A percentile compares a stretch with the other conserved stretches of the same genome.
Conservation (phyloP, 2,329 filamentous ascomycete genomes). For the Dendryphion nanum region DNA sequence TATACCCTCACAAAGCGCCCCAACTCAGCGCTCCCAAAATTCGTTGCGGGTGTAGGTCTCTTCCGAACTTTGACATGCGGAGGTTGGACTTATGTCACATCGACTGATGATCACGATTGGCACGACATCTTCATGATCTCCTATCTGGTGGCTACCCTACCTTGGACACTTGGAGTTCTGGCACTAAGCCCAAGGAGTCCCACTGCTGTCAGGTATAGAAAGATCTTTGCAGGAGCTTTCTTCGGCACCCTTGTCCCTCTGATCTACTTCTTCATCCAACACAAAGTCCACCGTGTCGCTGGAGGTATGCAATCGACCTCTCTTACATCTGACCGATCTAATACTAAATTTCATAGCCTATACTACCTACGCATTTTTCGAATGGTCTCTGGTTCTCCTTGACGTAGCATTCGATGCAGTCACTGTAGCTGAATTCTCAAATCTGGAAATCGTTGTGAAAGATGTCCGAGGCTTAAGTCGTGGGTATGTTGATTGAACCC, state of each 20-base stretch:
- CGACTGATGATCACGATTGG: constrained; percentile 97
- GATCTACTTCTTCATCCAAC: constrained; percentile 97
- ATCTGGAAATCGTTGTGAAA: constrained; percentile 82
- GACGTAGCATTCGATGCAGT: constrained; percentile 97
- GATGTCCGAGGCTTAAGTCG: constrained; percentile 88
- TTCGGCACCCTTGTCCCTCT: constrained; percentile 88
- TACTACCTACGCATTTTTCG: constrained; percentile 96
- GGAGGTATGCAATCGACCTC: constrained; percentile 65
- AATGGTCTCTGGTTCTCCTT: constrained; percentile 92
- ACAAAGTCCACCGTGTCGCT: constrained; percentile 91
- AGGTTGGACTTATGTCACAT: constrained; percentile 98
- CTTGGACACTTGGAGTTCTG: constrained; percentile 92
- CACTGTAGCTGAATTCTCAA: constrained; percentile 85
- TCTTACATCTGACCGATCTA: background rate
- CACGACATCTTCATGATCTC: constrained; percentile 99
- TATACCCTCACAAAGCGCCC: constrained; percentile 82
- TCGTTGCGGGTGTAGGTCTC: constrained; percentile 75
- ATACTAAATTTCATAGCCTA: constrained; percentile 65
- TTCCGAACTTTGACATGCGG: constrained; percentile 92
- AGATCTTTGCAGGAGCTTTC: constrained; percentile 78
- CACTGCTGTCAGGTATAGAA: constrained; percentile 81
- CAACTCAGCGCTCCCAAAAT: constrained; percentile 73
- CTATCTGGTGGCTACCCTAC: constrained; percentile 88
- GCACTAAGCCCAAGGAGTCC: constrained; percentile 82
- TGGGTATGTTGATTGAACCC: constrained; percentile 98